phyloP scores from a whole-genome alignment of 176 grass and related monocot genomes.

The sorghum (Sorghum bicolor) region Sorghum_bicolor_NCBIv3 NC_012872.2:67221501-67222000 shows the following conservation, averaged over 20 bases:
- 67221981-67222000: constrained; percentile 49
- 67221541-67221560: constrained; percentile 64
- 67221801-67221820: too few relatives aligned
- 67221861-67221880: too few relatives aligned
- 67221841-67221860: too few relatives aligned
- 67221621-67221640: neutral
- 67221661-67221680: neutral
- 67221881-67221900: too few relatives aligned
- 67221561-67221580: constrained; percentile 58
- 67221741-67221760: neutral
- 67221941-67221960: too few relatives aligned
- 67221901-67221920: too few relatives aligned
- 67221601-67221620: neutral
- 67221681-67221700: neutral
- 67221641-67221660: neutral
- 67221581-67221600: constrained; percentile 27
- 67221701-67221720: neutral
- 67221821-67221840: too few relatives aligned
- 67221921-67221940: too few relatives aligned
- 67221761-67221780: too few relatives aligned
- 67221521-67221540: constrained; percentile 45
- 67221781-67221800: too few relatives aligned
- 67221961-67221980: too few relatives aligned
- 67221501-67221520: constrained; percentile 52
- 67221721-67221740: too few relatives aligned